These are phyloP conservation scores for Xylaria venustula DNA, from an alignment of 495 filamentous ascomycete genomes.

Conservation along the genomic window DNA sequence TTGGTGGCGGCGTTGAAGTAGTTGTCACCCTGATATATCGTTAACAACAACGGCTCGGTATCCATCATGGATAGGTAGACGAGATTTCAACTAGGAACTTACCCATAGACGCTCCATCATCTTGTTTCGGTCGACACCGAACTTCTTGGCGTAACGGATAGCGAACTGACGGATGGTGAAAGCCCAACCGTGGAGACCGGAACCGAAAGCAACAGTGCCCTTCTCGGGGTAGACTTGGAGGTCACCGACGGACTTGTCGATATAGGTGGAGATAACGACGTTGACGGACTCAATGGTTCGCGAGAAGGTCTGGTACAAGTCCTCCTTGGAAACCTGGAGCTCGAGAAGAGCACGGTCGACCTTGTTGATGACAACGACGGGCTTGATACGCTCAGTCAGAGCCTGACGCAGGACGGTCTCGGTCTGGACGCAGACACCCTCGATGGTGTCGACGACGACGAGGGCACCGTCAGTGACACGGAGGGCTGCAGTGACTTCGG, in stretches of 20 bases:
- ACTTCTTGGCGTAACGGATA: conserved; percentile 96
- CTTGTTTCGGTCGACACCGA: conserved; percentile 98
- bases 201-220: conserved; percentile 98
- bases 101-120: conserved; percentile 99
- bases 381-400: conserved; percentile 99
- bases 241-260: conserved; percentile 95
- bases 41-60: conserved; percentile 9
- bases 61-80: neutral
- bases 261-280: conserved; percentile 98
- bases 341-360: conserved; percentile 99
- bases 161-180: conserved; percentile 99
- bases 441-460: conserved; percentile 98
- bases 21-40: conserved; percentile 76
- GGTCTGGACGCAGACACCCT: conserved; percentile 99
- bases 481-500: conserved; percentile 98
- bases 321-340: conserved; percentile 96
- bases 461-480: conserved; percentile 99
- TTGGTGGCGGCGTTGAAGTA: conserved; percentile 99
- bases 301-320: conserved; percentile 98
- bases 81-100: conserved; percentile 29
- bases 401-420: conserved; percentile 99
- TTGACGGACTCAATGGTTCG: conserved; percentile 99
- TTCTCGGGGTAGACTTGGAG: conserved; percentile 95
- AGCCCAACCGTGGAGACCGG: conserved; percentile 99
- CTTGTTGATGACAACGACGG: conserved; percentile 99